These are phyloP conservation scores for Gonium pectorale DNA, from an alignment of 139 green algal genomes.

Conservation along the genomic window DNA sequence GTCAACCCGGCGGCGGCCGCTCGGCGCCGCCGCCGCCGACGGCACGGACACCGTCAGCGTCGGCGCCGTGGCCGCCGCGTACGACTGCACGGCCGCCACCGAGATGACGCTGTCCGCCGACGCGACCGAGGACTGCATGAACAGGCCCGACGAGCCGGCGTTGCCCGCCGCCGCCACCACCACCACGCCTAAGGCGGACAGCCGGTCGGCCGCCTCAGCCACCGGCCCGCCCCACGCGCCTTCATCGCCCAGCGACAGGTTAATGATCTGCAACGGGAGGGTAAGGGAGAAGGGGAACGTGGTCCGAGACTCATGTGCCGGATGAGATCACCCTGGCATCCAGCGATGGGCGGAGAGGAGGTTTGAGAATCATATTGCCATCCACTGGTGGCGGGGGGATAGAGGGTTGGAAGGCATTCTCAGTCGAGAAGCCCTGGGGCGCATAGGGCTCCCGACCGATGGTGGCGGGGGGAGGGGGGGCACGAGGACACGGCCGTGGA, in stretches of 20 bases:
- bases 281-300: no score
- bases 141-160: constrained; percentile 7
- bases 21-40: neutral
- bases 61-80: neutral
- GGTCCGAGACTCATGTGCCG: no score
- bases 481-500: no score
- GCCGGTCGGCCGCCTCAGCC: neutral
- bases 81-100: neutral
- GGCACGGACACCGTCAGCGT: neutral
- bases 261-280: constrained; percentile 25
- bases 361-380: no score
- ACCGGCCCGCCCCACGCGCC: constrained; percentile 24
- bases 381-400: no score
- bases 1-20: neutral
- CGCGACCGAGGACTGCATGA: neutral
- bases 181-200: neutral
- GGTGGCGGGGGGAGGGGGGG: no score
- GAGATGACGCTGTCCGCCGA: neutral
- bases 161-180: constrained; percentile 26
- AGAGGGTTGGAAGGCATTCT: no score
- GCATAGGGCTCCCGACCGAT: no score
- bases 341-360: no score
- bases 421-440: no score
- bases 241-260: constrained; percentile 18
- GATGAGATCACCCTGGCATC: no score